Conservation (phyloP, 2,329 filamentous ascomycete species). For the Sphaerostilbella broomeana region DNA sequence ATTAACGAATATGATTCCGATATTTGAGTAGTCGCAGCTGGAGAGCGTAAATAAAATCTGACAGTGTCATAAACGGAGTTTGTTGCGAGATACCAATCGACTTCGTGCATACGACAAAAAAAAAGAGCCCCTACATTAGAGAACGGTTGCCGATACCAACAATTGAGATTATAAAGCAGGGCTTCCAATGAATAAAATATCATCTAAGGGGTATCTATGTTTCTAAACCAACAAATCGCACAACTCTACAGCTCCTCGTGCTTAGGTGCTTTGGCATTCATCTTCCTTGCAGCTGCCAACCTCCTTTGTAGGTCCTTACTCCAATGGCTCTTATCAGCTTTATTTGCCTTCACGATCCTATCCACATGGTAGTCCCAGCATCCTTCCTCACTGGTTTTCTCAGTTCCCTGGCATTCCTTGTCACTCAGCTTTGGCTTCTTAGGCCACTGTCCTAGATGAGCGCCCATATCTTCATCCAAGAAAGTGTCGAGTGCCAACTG, state of each 20-base stretch:
- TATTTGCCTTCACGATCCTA: constrained; percentile 32
- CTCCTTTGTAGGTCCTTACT: constrained; percentile 35
- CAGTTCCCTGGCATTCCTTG: constrained; percentile 29
- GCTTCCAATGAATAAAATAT: no score
- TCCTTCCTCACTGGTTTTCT: constrained; percentile 35
- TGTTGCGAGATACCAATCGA: no score
- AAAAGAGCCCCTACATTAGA: no score
- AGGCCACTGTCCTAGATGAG: constrained; percentile 51
- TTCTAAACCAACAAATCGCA: no score
- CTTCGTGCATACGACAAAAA: no score
- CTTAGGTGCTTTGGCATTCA: constrained; percentile 19
- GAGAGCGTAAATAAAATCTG: no score
- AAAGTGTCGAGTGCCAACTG: constrained; percentile 59
- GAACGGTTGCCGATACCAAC: no score
- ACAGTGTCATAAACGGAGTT: no score
- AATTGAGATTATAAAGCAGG: no score
- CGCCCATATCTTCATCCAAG: constrained; percentile 59
- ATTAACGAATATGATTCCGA: no score
- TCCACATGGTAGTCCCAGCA: constrained; percentile 54
- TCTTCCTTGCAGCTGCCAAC: constrained; percentile 28
- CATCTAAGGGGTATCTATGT: no score
- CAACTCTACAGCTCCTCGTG: constrained; percentile 29
- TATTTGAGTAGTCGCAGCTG: no score
- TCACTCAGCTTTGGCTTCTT: constrained; percentile 28
- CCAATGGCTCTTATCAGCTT: constrained; percentile 37